phyloP scores from a whole-genome alignment of 768 basidiomycete genomes.

The Leccinum boreale region DNA sequence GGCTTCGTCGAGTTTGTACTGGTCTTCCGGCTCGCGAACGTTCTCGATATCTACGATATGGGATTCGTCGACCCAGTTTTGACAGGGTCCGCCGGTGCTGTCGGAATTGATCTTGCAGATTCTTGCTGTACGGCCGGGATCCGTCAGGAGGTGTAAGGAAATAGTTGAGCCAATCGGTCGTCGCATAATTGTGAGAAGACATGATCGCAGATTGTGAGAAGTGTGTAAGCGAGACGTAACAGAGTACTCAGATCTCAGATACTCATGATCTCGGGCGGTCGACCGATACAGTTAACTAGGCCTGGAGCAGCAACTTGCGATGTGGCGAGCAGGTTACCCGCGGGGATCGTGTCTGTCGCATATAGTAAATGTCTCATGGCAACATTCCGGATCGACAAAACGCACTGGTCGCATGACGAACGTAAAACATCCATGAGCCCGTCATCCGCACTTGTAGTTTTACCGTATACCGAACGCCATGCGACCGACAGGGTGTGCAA shows the following conservation, averaged over 20 bases:
- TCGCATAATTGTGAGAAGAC: constrained; percentile 15
- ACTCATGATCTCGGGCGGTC: too few relatives aligned
- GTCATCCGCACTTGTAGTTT: too few relatives aligned
- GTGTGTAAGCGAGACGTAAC: too few relatives aligned
- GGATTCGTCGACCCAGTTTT: constrained; percentile 18
- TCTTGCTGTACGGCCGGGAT: constrained; percentile 11
- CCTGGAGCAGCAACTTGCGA: background rate
- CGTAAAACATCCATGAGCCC: too few relatives aligned
- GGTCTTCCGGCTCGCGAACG: constrained; percentile 32
- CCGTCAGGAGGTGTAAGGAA: constrained; percentile 17
- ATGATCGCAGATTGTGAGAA: background rate
- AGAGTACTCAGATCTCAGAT: too few relatives aligned
- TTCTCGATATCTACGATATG: constrained; percentile 28
- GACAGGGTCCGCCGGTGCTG: background rate
- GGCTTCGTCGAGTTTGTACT: constrained; percentile 31
- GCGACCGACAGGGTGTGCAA: too few relatives aligned
- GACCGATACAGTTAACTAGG: too few relatives aligned
- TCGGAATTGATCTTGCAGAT: constrained; percentile 23
- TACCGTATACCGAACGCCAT: too few relatives aligned
- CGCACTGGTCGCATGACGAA: too few relatives aligned
- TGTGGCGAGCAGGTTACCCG: background rate
- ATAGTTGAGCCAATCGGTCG: constrained; percentile 19
- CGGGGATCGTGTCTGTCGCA: too few relatives aligned
- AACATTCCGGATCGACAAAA: too few relatives aligned
- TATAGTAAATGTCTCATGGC: too few relatives aligned